These are phyloP conservation scores for Peronospora farinosa DNA, from an alignment of 352 stramenopile genomes.

Conservation along the genomic window DNA sequence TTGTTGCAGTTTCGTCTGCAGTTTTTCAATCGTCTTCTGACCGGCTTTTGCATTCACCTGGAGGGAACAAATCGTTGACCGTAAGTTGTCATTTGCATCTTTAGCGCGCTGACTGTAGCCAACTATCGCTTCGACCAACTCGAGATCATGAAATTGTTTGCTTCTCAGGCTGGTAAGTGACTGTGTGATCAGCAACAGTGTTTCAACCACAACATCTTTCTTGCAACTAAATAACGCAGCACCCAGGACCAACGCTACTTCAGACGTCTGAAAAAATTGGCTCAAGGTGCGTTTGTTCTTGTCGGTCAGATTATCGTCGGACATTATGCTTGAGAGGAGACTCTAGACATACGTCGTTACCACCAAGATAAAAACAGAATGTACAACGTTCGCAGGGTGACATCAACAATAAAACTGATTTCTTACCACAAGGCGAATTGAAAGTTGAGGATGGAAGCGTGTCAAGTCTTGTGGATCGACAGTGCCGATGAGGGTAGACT, in stretches of 20 bases:
- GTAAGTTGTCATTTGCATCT: conserved; percentile 51
- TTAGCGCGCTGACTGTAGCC: conserved; percentile 41
- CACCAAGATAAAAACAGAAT: conserved; percentile 3
- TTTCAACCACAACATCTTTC: conserved; percentile 64
- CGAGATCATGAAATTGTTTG: conserved; percentile 56
- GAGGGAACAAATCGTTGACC: conserved; percentile 46
- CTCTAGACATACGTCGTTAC: conserved; percentile 28
- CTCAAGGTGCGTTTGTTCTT: conserved; percentile 60
- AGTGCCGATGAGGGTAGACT: conserved; percentile 46
- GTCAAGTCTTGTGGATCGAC: conserved; percentile 44
- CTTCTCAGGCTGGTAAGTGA: conserved; percentile 44
- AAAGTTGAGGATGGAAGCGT: conserved; percentile 59
- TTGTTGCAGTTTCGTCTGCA: conserved; percentile 58
- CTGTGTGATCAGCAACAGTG: conserved; percentile 50
- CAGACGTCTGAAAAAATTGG: conserved; percentile 67
- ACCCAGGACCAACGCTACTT: conserved; percentile 54
- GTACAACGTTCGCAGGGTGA: background rate
- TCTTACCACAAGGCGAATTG: conserved; percentile 62
- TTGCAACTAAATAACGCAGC: conserved; percentile 58
- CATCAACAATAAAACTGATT: background rate
- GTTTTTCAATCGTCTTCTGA: conserved; percentile 40
- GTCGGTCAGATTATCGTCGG: conserved; percentile 46
- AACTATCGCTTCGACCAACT: conserved; percentile 57
- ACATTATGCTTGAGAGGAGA: conserved; percentile 47
- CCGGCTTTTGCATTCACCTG: conserved; percentile 43